phyloP scores from a whole-genome alignment of 768 basidiomycete genomes.

The Pleurotus tuber-regium region DNA sequence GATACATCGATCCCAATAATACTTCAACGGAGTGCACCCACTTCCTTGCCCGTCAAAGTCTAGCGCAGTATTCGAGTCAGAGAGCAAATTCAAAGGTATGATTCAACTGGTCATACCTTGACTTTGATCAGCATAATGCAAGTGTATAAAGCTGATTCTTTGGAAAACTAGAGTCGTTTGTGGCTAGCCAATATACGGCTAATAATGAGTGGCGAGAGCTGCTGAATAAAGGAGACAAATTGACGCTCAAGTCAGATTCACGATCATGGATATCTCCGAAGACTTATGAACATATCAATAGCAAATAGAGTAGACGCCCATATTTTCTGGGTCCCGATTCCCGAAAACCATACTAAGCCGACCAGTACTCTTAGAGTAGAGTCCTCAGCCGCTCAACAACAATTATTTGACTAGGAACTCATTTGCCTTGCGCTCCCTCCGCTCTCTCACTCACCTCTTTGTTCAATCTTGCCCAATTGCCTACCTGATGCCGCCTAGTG shows the following conservation, averaged over 20 bases:
- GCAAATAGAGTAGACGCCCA: neutral
- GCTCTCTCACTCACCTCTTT: too few species aligned
- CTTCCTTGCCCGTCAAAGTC: constrained; percentile 98
- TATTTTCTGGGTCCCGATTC: neutral
- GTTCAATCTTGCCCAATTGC: too few species aligned
- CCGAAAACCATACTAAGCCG: too few species aligned
- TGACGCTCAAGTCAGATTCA: neutral
- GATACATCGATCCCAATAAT: constrained; percentile 13
- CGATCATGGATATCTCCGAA: constrained; percentile 3
- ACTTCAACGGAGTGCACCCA: constrained; percentile 24
- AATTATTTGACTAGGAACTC: too few species aligned
- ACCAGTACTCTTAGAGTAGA: too few species aligned
- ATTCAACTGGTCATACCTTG: constrained; percentile 54
- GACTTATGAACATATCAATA: neutral
- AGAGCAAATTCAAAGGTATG: neutral
- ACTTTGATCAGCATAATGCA: constrained; percentile 81
- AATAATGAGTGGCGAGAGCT: constrained; percentile 9
- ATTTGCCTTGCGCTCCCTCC: too few species aligned
- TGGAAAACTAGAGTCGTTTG: neutral
- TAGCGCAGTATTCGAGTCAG: constrained; percentile 29
- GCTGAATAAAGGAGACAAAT: neutral
- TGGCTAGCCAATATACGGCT: constrained; percentile 1
- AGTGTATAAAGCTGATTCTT: neutral
- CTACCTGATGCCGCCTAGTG: too few species aligned
- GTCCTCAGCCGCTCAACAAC: too few species aligned